Evolutionary conservation across 768 basidiomycete genomes (phyloP).

Genomic region (Tylopilus intermedius): DNA sequence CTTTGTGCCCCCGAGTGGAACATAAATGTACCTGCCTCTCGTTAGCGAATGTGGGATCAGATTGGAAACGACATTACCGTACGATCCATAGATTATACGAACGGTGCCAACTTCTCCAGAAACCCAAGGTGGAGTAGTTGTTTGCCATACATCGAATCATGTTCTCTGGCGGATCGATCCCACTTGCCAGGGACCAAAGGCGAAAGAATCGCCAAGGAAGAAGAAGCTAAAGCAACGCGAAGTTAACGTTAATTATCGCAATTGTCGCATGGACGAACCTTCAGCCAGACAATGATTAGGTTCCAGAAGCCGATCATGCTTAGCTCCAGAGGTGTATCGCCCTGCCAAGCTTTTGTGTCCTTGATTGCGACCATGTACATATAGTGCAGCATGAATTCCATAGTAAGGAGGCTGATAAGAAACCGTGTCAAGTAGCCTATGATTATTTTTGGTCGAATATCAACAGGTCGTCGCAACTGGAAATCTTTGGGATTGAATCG

Average conservation of each 20-base stretch:
- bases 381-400: constrained; percentile 88
- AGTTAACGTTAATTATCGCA: not conserved
- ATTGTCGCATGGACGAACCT: constrained; percentile 46
- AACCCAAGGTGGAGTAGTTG: constrained; percentile 88
- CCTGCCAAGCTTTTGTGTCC: constrained; percentile 76
- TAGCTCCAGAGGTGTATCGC: constrained; percentile 72
- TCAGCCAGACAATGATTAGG: constrained; percentile 91
- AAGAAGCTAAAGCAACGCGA: constrained; percentile 53
- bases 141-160: constrained; percentile 99
- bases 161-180: constrained; percentile 93
- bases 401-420: constrained; percentile 63
- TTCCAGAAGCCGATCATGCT: constrained; percentile 98
- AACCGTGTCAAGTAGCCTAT: constrained; percentile 69
- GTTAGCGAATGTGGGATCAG: not conserved
- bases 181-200: constrained; percentile 83
- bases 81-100: constrained; percentile 96
- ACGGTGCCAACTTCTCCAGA: constrained; percentile 97
- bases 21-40: constrained; percentile 79
- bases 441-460: constrained; percentile 37
- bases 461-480: constrained; percentile 59
- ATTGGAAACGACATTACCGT: constrained; percentile 43
- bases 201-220: constrained; percentile 98
- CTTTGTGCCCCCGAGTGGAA: constrained; percentile 78
- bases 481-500: not conserved
- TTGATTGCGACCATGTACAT: constrained; percentile 99